Evolutionary conservation across 768 basidiomycete species (phyloP), one percentile per base, ranked within the genome.

Genomic region (Neoboletus brunneissimus): DNA sequence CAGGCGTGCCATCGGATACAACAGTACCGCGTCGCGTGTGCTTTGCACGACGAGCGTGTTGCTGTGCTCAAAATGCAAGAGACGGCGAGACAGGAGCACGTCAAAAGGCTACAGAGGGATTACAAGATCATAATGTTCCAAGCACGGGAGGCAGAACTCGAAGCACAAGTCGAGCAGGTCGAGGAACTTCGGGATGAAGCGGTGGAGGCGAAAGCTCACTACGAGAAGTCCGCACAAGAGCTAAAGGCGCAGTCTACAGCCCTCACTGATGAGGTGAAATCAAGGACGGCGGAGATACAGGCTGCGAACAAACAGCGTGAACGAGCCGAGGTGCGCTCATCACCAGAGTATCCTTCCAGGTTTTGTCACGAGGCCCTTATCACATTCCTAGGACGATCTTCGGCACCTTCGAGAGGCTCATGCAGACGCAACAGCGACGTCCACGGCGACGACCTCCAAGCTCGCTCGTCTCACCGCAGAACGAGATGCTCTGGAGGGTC

Each of bases 71-170:
- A 78, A 48, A 81, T 83, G 68, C 80, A 79, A 70, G 82, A 85
- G 44, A 67, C 72, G 16, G 69, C 77, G 45, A 75, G 87, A 59
- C 71, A 71, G 58, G 87, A 89, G 73, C 84, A 81, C 51, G 62
- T 88, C 34, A 76, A 80, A 49, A 71, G 81, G 44, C 60, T 87
- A 37, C 84, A 86, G 64, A 75, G 88, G 54, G 89, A 92, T 56
- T 82, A 76, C 64, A 80, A 81, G 65, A 79, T 91, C 50, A 81
- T 78, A n/a, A 78, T 83, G 71, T 90, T 88, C 63, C 84, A 86
- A 68, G 77, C 77, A 20, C 76, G 77, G 48, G 88, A 89, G 61
- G 73, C 75, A 15, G 85, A 85, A 60, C 70, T 88, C 45, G 84
- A 88, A 62, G 66, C 71, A 41, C 78, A 76, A 57, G 68, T 88